phyloP scores from a whole-genome alignment of 1,139 yeast species.

The Candida tunisiensis region DNA sequence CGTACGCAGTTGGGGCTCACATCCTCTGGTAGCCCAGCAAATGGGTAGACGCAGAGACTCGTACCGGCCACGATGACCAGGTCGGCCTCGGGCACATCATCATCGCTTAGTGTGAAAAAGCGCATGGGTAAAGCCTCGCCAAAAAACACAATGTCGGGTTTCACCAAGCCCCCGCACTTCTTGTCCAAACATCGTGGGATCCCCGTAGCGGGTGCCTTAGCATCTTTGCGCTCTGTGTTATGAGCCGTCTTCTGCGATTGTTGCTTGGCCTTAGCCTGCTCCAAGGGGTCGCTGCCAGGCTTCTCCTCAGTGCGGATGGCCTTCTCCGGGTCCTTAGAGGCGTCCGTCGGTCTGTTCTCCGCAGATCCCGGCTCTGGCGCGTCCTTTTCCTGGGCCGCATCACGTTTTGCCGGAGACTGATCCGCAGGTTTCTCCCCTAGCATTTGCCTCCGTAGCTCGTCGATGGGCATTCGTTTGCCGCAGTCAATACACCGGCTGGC shows the following conservation, averaged over 20 bases:
- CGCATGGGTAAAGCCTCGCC: conserved; percentile 67
- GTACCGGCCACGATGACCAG: conserved; percentile 86
- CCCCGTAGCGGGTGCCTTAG: too few relatives aligned
- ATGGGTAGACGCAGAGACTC: conserved; percentile 76
- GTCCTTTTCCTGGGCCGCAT: too few relatives aligned
- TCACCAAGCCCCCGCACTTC: conserved; percentile 46
- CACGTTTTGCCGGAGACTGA: too few relatives aligned
- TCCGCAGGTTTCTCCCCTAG: conserved; percentile 11
- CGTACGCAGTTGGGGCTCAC: conserved; percentile 33
- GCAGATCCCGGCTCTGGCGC: too few relatives aligned
- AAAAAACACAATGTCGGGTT: conserved; percentile 87
- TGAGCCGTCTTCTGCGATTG: too few relatives aligned
- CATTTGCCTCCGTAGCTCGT: conserved; percentile 31
- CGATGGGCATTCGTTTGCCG: conserved; percentile 32
- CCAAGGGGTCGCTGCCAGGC: too few relatives aligned
- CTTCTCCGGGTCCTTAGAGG: too few relatives aligned
- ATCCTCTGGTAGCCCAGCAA: conserved; percentile 66
- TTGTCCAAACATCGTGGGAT: conserved; percentile 44
- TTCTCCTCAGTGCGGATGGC: conserved; percentile 10
- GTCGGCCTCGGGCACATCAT: conserved; percentile 42
- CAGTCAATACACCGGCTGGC: conserved; percentile 71
- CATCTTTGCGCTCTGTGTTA: conserved; percentile 6
- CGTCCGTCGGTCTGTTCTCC: too few relatives aligned
- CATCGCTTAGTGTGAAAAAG: conserved; percentile 47
- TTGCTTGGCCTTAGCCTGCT: too few relatives aligned